These are phyloP conservation scores for Myotisia sp. DNA, from an alignment of 2,329 filamentous ascomycete genomes.

Conservation along the genomic window DNA sequence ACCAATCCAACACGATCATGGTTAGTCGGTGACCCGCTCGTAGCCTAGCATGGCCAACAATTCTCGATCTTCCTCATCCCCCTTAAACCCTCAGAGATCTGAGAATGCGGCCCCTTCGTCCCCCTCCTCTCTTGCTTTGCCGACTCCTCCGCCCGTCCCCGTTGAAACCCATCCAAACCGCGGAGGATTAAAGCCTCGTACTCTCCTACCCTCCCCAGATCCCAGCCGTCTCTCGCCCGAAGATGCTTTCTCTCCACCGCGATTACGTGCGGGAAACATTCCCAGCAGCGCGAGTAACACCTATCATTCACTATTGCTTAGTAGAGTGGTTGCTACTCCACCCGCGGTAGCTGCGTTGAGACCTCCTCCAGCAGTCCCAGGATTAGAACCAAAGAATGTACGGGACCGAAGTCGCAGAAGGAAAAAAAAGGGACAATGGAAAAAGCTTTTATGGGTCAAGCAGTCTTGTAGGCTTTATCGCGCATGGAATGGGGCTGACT, in stretches of 20 bases:
- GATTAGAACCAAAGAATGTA: conserved; percentile 18
- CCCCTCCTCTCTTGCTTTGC: conserved; percentile 22
- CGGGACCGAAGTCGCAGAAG: conserved; percentile 41
- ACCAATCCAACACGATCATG: too few relatives aligned
- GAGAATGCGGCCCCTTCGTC: conserved; percentile 9
- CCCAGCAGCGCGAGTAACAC: conserved; percentile 18
- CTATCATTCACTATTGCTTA: conserved; percentile 23
- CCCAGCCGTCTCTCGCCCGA: conserved; percentile 64
- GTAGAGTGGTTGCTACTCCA: conserved; percentile 29
- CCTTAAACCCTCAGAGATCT: background rate
- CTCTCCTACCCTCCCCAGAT: conserved; percentile 33
- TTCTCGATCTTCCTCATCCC: conserved; percentile 14
- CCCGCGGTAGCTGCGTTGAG: conserved; percentile 29
- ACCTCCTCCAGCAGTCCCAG: conserved; percentile 27
- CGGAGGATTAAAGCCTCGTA: conserved; percentile 21
- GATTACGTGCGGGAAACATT: conserved; percentile 28
- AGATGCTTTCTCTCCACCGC: conserved; percentile 63
- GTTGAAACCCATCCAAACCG: conserved; percentile 35
- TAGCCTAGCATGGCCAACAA: conserved; percentile 16
- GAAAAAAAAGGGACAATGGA: conserved; percentile 63
- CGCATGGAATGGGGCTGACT: background rate
- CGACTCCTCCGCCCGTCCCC: conserved; percentile 31
- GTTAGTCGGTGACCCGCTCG: conserved; percentile 4
- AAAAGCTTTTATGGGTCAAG: conserved; percentile 96
- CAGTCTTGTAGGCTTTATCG: conserved; percentile 56